These are phyloP conservation scores for Thalassiosira exigua DNA, from an alignment of 352 stramenopile genomes.

Conservation along the genomic window DNA sequence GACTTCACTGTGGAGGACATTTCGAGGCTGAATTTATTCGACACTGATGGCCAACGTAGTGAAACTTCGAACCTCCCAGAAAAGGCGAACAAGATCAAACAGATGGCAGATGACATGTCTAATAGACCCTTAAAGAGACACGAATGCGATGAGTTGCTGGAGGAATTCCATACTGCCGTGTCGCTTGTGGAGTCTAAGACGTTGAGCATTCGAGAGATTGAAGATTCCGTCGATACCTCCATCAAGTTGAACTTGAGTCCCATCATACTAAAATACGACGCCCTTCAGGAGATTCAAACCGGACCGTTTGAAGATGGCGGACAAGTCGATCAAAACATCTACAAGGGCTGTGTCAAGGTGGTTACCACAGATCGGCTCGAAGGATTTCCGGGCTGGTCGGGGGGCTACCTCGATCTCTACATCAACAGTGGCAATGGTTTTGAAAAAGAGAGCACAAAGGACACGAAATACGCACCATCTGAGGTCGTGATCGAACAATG, in stretches of 20 bases:
- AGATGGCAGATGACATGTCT: background rate
- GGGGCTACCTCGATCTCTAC: background rate
- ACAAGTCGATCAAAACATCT: constrained; percentile 3
- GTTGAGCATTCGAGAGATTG: constrained; percentile 11
- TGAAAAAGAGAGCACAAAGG: no score
- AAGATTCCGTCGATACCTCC: constrained; percentile 10
- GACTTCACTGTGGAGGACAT: constrained; percentile 4
- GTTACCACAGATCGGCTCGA: background rate
- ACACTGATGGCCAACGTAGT: background rate
- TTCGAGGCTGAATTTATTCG: background rate
- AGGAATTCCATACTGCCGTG: constrained; percentile 2
- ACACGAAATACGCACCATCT: no score
- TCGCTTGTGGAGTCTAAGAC: background rate
- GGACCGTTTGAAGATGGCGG: background rate
- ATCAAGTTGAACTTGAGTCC: constrained; percentile 1
- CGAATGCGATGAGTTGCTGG: no score
- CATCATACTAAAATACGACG: constrained; percentile 15
- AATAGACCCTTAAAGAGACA: background rate
- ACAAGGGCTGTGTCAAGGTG: background rate
- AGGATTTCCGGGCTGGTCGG: background rate
- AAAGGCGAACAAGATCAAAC: background rate
- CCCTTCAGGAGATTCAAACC: background rate
- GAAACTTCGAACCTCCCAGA: no score
- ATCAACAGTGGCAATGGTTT: no score
- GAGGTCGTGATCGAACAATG: no score